Evolutionary conservation across 768 basidiomycete species (phyloP).

Genomic region (Daedaleopsis sinensis): DNA sequence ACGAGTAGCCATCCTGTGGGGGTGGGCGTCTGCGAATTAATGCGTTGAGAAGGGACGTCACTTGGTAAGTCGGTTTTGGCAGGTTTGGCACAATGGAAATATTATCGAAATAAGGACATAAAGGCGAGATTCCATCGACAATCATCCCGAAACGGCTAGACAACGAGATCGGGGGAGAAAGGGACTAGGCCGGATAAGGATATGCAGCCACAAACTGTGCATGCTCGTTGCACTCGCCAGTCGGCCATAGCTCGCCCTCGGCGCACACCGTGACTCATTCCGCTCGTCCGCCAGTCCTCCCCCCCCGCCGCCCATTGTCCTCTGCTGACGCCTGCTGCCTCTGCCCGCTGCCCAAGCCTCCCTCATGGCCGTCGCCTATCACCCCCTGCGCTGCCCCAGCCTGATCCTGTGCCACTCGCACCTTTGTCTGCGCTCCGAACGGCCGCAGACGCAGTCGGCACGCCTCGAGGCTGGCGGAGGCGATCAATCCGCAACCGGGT

Average conservation of each 20-base stretch:
- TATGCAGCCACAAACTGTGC: slow-evolving; percentile 12
- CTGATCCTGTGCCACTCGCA: background rate
- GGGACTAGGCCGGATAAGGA: slow-evolving; percentile 11
- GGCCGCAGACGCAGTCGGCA: no score
- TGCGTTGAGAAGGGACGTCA: background rate
- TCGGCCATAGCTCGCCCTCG: background rate
- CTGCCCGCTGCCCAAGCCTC: no score
- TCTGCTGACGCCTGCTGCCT: no score
- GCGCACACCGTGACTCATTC: slow-evolving; percentile 3
- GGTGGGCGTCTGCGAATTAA: background rate
- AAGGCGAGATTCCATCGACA: slow-evolving; percentile 5
- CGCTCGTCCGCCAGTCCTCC: background rate
- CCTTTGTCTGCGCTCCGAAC: slow-evolving; percentile 6
- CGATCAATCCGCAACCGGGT: background rate
- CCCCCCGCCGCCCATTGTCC: background rate
- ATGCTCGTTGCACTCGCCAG: background rate
- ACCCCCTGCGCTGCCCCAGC: background rate
- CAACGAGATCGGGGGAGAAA: slow-evolving; percentile 11
- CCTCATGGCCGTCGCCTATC: slow-evolving; percentile 10
- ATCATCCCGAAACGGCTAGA: slow-evolving; percentile 9
- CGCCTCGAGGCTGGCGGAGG: background rate
- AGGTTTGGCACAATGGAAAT: slow-evolving; percentile 1
- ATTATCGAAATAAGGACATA: slow-evolving; percentile 1
- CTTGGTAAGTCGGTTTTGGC: slow-evolving; percentile 6
- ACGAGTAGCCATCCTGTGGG: slow-evolving; percentile 8